Conservation (phyloP, 805 yeast genomes). For the Ogataea nitratoaversa region DNA sequence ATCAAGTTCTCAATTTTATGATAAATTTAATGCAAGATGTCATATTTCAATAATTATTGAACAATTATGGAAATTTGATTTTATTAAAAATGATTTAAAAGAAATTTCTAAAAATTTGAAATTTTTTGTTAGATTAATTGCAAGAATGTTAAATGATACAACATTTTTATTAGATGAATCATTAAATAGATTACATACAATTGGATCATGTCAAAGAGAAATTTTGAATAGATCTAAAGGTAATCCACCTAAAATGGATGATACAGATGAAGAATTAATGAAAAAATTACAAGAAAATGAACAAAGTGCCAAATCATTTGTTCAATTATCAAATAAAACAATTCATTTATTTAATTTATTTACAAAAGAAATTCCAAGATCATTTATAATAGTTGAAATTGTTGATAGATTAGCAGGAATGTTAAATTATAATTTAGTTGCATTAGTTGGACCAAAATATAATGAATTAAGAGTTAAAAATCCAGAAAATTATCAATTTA, state of each 20-base stretch:
- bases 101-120: constrained; percentile 64
- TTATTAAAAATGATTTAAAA: constrained; percentile 65
- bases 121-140: constrained; percentile 88
- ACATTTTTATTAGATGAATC: constrained; percentile 92
- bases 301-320: constrained; percentile 71
- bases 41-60: constrained; percentile 81
- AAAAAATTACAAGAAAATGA: constrained; percentile 60
- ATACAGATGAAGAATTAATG: constrained; percentile 57
- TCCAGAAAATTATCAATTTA: constrained; percentile 79
- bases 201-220: constrained; percentile 73
- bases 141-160: constrained; percentile 91
- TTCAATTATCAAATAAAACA: constrained; percentile 80
- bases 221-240: constrained; percentile 44
- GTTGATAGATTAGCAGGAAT: constrained; percentile 93
- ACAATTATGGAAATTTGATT: constrained; percentile 72
- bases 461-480: constrained; percentile 78
- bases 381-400: constrained; percentile 83
- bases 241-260: constrained; percentile 35
- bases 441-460: constrained; percentile 95
- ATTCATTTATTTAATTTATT: constrained; percentile 74
- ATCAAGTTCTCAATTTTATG: constrained; percentile 90
- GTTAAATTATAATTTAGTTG: constrained; percentile 87
- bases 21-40: constrained; percentile 87
- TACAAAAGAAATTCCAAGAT: constrained; percentile 80
- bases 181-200: constrained; percentile 68